Evolutionary conservation across 73 alveolate genomes (phyloP), one percentile per base, ranked within the genome.

Genomic region (Paramecium pentaurelia): DNA sequence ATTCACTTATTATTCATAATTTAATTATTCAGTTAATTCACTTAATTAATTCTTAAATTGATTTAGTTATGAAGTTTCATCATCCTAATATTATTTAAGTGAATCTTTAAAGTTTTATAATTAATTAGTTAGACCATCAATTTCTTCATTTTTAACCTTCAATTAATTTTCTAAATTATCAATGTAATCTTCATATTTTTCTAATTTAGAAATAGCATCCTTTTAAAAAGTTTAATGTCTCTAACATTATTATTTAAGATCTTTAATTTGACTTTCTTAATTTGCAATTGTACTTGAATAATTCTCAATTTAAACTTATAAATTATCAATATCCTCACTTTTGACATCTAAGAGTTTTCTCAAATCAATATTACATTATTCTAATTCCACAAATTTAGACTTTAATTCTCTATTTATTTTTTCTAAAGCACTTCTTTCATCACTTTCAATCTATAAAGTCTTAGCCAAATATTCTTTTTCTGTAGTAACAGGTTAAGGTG

Each of bases 381-480:
- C 91, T 2, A 27, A 25, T 44, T 80, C 91, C 9, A 45, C 47
- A 18, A 80, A 80, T 45, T 49, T 80, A 20, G 44, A 44, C 16
- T 80, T 80, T 10, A 80, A 27, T 25, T 80, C 91, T 27, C 91
- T 45, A 80, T 80, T 80, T 6, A 80, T 80, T 10, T 47, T 80
- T 80, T 80, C 91, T 45, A 80, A 49, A 22, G 91, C 91, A 44
- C 8, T 42, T 49, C 91, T 80, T 80, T 80, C 91, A 5, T 80
- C 91, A 45, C 77, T 45, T 49, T 80, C 91, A 20, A 80, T 80
- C 49, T 80, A 27, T 18, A 80, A 12, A 27, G 91, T 80, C 58
- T 80, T 80, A 22, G 91, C 34, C 10, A 80, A 47, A 45, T 80
- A 80, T 25, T 80, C 91, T 64, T 80, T 80, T 16, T 80, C 91